Base-by-base conservation (phyloP, 192 early-diverging fungal species). In the Rhizophagus clarus region DNA sequence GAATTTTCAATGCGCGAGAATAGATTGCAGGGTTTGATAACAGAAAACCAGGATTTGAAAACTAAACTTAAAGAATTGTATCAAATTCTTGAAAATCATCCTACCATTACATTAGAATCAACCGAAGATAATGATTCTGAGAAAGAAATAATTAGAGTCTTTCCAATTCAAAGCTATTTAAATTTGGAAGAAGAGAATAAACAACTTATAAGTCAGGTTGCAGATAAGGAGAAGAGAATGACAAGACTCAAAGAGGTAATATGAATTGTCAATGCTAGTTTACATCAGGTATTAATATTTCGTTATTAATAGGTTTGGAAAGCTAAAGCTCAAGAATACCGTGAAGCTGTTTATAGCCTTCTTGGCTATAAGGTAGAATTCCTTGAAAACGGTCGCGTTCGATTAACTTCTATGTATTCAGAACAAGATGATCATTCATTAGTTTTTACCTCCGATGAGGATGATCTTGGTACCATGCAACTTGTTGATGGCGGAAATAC, bases 281-380 rank as follows among this genome's bases (percentile, higher is more conserved):
- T 61, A 17, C 56, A 24, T 8, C 10, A 17, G 47, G 31, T 20
- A 45, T 10, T 64, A 66, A 60, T 24, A 26, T 72, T 26, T 45
- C n/a, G 51, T 47, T 74, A 22, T n/a, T 12, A 20, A n/a, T 76
- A 91, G 90, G 87, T 87, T 26, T 95, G 90, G 89, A 85, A 81
- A 63, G 79, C 80, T 3, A 94, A 96, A 81, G 90, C 89, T 0
- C 83, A 90, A 63, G 93, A 95, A 86, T 94, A 91, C 81, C 85
- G 89, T 61, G 92, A 94, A 77, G 93, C 91, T 14, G 90, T 97
- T 0, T 89, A 90, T 37, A 84, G 86, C 2, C 81, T 97, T 0
- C 87, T 97, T 26, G 94, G 95, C 0, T 94, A 92, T 80, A 86
- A 86, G 34, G 71, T 92, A 26, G 89, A 93, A 68, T 93, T 93